Percentiles rank a stretch among this genome's conserved stretches.
phyloP scores from a whole-genome alignment of 805 yeast species.

The Candida patagonica region DNA sequence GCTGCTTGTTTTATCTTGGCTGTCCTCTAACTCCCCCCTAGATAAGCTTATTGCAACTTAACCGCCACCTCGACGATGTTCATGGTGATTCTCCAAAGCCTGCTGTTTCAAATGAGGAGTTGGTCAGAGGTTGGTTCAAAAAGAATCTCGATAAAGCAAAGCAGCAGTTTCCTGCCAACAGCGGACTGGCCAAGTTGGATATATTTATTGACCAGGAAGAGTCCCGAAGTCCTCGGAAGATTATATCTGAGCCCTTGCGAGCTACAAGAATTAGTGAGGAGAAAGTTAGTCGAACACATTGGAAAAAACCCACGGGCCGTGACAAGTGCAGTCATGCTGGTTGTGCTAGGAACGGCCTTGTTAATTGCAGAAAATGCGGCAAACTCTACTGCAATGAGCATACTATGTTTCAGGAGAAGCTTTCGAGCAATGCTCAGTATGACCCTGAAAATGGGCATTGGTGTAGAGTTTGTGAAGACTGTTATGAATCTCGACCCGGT shows the following conservation, averaged over 20 bases:
- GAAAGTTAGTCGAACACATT: slow-evolving; percentile 42
- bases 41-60: slow-evolving; percentile 35
- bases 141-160: slow-evolving; percentile 33
- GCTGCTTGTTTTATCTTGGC: background rate
- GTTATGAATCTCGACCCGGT: slow-evolving; percentile 51
- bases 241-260: background rate
- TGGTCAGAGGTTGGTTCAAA: slow-evolving; percentile 37
- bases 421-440: slow-evolving; percentile 40
- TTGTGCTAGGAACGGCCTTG: slow-evolving; percentile 49
- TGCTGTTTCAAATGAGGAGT: slow-evolving; percentile 21
- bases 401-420: slow-evolving; percentile 42
- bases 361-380: slow-evolving; percentile 76
- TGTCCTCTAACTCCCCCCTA: too few species aligned
- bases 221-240: background rate
- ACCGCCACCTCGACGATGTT: slow-evolving; percentile 61
- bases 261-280: slow-evolving; percentile 21
- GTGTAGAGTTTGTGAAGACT: slow-evolving; percentile 58
- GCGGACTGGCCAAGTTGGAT: slow-evolving; percentile 38
- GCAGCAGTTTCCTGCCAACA: slow-evolving; percentile 25
- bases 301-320: slow-evolving; percentile 42
- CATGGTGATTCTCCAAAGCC: slow-evolving; percentile 31
- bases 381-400: slow-evolving; percentile 58
- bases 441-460: slow-evolving; percentile 48
- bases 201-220: slow-evolving; percentile 35
- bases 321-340: slow-evolving; percentile 34